These are phyloP conservation scores for Alternaria conjuncta DNA, from an alignment of 2,329 filamentous ascomycete genomes.

Conservation along the genomic window DNA sequence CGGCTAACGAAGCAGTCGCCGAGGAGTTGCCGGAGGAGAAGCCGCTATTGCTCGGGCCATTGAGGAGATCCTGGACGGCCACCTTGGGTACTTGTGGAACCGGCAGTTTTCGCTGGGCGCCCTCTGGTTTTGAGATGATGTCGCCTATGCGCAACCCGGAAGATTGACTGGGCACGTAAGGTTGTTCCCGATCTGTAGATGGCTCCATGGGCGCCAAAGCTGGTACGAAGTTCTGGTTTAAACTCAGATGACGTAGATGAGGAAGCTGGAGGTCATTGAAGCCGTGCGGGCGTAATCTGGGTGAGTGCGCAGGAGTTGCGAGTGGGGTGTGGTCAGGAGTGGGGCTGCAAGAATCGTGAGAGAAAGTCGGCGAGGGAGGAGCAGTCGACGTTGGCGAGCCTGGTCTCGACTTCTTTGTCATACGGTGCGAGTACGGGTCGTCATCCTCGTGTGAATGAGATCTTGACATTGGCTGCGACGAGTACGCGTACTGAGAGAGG, in stretches of 20 bases:
- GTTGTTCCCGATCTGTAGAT: conserved; percentile 64
- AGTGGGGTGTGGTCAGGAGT: conserved; percentile 99
- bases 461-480: conserved; percentile 85
- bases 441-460: conserved; percentile 85
- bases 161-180: conserved; percentile 61
- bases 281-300: conserved; percentile 80
- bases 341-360: conserved; percentile 91
- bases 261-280: conserved; percentile 79
- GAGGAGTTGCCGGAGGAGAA: conserved; percentile 79
- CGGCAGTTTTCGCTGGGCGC: conserved; percentile 86
- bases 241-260: conserved; percentile 76
- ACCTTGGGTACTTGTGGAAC: conserved; percentile 91
- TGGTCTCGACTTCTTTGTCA: conserved; percentile 86
- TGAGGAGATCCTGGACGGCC: conserved; percentile 82
- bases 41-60: conserved; percentile 61
- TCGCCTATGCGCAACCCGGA: conserved; percentile 84
- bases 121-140: conserved; percentile 89
- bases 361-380: conserved; percentile 94
- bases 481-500: conserved; percentile 60
- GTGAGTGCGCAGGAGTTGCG: conserved; percentile 93
- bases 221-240: conserved; percentile 65
- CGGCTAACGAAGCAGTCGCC: conserved; percentile 76
- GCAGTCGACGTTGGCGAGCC: conserved; percentile 95
- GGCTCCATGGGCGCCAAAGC: conserved; percentile 75
- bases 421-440: conserved; percentile 76